Evolutionary conservation across 1,284 basidiomycete genomes (phyloP).

Genomic region (Puccinia sorghi): DNA sequence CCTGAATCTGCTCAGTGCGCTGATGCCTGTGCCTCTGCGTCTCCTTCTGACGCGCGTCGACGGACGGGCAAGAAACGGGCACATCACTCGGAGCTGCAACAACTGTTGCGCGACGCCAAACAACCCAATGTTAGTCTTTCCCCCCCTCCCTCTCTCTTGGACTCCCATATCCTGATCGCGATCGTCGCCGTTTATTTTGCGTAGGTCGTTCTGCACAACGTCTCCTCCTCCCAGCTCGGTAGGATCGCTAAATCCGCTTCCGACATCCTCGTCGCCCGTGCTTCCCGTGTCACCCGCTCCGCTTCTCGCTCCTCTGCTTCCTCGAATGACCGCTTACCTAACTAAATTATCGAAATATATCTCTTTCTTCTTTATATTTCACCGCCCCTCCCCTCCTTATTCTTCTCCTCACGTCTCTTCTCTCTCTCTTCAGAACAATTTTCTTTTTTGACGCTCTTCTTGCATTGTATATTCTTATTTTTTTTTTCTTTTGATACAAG

Average conservation of each 20-base stretch:
- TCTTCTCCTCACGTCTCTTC: no score
- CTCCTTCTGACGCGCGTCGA: not conserved
- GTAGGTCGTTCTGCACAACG: not conserved
- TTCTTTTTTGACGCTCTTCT: no score
- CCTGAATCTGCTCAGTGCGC: not conserved
- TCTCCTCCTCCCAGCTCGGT: conserved; percentile 10
- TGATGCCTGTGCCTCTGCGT: not conserved
- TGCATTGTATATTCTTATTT: no score
- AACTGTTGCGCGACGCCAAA: not conserved
- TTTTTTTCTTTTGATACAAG: no score
- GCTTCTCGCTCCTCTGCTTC: not conserved
- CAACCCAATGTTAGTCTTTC: not conserved
- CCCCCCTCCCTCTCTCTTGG: not conserved
- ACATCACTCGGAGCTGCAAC: not conserved
- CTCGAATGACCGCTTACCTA: not conserved
- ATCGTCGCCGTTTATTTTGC: not conserved
- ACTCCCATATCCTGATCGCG: not conserved
- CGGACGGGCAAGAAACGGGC: not conserved
- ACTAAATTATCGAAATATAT: conserved; percentile 16
- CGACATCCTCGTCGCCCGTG: conserved; percentile 3
- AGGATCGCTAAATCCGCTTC: conserved; percentile 6
- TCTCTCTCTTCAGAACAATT: no score
- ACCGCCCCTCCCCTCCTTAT: no score
- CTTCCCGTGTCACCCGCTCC: not conserved
- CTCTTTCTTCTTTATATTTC: no score